Percentiles rank a stretch among this genome's conserved stretches.
Conservation (phyloP, 1,284 basidiomycete species). For the Trametes polyzona region DNA sequence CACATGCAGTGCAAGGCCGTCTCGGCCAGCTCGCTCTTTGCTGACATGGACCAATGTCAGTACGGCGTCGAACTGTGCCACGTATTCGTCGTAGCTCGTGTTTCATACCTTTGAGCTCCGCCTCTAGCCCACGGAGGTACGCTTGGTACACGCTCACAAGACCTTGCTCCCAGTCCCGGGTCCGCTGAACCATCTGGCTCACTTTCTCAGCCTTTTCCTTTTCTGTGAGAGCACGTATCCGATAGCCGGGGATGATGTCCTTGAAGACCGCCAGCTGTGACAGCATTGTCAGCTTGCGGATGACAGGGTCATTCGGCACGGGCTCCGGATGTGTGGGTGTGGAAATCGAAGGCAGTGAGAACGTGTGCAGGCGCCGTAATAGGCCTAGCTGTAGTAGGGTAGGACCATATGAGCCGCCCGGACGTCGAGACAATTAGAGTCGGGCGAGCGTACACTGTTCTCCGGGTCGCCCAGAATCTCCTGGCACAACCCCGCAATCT, state of each 20-base stretch:
- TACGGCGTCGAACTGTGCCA: not conserved
- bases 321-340: constrained; percentile 68
- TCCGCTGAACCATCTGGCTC: constrained; percentile 88
- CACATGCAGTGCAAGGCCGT: constrained; percentile 87
- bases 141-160: constrained; percentile 88
- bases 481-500: constrained; percentile 87
- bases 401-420: constrained; percentile 22
- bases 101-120: constrained; percentile 79
- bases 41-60: constrained; percentile 47
- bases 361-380: constrained; percentile 84
- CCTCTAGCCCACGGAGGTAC: constrained; percentile 86
- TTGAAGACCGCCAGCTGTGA: constrained; percentile 95
- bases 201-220: constrained; percentile 93
- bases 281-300: constrained; percentile 88
- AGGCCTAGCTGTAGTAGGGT: constrained; percentile 68
- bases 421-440: constrained; percentile 13
- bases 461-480: constrained; percentile 88
- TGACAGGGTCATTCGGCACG: constrained; percentile 77
- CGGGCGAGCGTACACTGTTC: constrained; percentile 65
- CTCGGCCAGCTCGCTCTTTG: constrained; percentile 71
- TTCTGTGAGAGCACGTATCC: constrained; percentile 89
- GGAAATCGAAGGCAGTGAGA: constrained; percentile 74
- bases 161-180: constrained; percentile 97
- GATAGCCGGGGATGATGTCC: constrained; percentile 92
- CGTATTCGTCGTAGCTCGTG: not conserved